phyloP scores from a whole-genome alignment of 768 basidiomycete species.

The Cystofilobasidium macerans region DNA sequence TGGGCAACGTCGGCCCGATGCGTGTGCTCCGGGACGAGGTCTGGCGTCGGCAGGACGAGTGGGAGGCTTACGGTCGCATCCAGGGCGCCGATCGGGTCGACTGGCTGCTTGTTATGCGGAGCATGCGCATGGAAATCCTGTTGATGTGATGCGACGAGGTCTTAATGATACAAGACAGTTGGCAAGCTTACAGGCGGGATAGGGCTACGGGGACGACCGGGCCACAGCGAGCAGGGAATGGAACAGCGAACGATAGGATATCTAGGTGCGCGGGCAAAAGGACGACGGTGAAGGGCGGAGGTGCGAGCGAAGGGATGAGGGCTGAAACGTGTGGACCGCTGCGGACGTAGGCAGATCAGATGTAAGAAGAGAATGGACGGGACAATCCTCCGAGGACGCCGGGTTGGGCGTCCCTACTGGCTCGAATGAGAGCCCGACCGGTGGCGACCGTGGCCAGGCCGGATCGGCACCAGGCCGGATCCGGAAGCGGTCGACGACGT shows the following conservation, averaged over 20 bases:
- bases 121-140: not conserved
- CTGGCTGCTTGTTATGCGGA: not conserved
- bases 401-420: not conserved
- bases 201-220: no score
- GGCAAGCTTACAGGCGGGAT: no score
- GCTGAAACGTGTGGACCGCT: no score
- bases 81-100: not conserved
- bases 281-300: no score
- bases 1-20: conserved; percentile 5
- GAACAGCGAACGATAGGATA: no score
- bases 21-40: not conserved
- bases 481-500: not conserved
- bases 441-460: not conserved
- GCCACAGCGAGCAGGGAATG: no score
- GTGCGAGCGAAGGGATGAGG: no score
- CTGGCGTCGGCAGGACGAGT: not conserved
- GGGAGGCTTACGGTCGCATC: not conserved
- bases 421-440: not conserved
- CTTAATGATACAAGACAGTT: no score
- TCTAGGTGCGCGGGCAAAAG: no score
- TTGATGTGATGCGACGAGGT: not conserved
- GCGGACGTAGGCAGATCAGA: no score
- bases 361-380: no score
- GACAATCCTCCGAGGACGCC: no score
- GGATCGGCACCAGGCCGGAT: not conserved